These are phyloP conservation scores for Hsuehochloa calcarea DNA, from an alignment of 176 grass and related monocot genomes.

Conservation along the genomic window DNA sequence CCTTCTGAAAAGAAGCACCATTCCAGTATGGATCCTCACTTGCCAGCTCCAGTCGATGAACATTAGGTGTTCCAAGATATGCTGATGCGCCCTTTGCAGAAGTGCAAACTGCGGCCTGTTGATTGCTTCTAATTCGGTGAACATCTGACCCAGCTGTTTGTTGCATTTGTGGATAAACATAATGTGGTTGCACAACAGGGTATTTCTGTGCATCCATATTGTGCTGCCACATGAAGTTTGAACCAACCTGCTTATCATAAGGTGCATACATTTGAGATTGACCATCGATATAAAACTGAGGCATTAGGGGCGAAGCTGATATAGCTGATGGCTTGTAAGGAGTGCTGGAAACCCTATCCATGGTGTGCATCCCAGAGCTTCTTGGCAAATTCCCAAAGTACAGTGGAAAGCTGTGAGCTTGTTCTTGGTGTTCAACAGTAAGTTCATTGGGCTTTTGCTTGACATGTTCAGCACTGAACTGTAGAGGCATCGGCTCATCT, in stretches of 20 bases:
- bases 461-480: slow-evolving; percentile 14
- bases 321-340: slow-evolving; percentile 27
- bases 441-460: slow-evolving; percentile 14
- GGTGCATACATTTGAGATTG: slow-evolving; percentile 24
- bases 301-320: slow-evolving; percentile 21
- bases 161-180: slow-evolving; percentile 40
- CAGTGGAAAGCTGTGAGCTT: slow-evolving; percentile 7
- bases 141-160: slow-evolving; percentile 37
- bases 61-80: slow-evolving; percentile 29
- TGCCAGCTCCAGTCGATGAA: slow-evolving; percentile 15
- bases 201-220: slow-evolving; percentile 37
- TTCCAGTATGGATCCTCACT: slow-evolving; percentile 29
- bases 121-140: slow-evolving; percentile 34
- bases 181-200: slow-evolving; percentile 24
- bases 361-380: slow-evolving; percentile 11
- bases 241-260: slow-evolving; percentile 36
- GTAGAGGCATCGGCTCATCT: slow-evolving; percentile 7
- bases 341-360: slow-evolving; percentile 1
- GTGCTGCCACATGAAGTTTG: slow-evolving; percentile 32
- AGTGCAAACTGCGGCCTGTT: background rate
- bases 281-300: slow-evolving; percentile 37
- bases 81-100: background rate
- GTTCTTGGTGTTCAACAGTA: slow-evolving; percentile 26
- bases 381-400: slow-evolving; percentile 25
- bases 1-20: slow-evolving; percentile 20